phyloP scores from a whole-genome alignment of 1,284 basidiomycete species.

The Ganoderma boninense region DNA sequence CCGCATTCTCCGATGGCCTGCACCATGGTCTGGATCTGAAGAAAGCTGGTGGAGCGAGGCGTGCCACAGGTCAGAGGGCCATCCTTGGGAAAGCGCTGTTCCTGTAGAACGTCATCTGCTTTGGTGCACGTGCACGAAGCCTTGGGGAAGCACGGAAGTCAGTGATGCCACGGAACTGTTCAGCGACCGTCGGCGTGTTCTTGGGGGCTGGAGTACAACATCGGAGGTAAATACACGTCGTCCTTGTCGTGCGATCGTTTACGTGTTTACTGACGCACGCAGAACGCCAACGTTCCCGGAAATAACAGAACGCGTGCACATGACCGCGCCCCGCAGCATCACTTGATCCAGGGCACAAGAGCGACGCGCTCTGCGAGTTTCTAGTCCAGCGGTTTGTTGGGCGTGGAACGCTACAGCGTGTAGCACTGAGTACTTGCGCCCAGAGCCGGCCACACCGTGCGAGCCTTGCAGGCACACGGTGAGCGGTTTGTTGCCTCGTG shows the following conservation, averaged over 20 bases:
- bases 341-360: constrained; percentile 2
- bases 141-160: background rate
- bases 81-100: constrained; percentile 11
- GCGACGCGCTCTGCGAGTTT: constrained; percentile 3
- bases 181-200: background rate
- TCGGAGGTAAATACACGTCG: background rate
- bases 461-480: constrained; percentile 11
- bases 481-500: constrained; percentile 23
- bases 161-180: background rate
- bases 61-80: constrained; percentile 30
- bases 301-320: constrained; percentile 12
- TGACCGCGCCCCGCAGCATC: constrained; percentile 13
- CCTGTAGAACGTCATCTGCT: constrained; percentile 9
- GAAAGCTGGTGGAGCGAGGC: constrained; percentile 12
- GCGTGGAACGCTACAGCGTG: constrained; percentile 3
- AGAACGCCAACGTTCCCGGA: constrained; percentile 4
- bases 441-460: constrained; percentile 23
- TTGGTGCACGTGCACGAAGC: constrained; percentile 13
- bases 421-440: constrained; percentile 1
- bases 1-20: constrained; percentile 12
- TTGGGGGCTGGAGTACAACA: background rate
- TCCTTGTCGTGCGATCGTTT: constrained; percentile 6
- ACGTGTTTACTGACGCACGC: constrained; percentile 13
- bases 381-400: constrained; percentile 3
- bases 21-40: constrained; percentile 15